Conservation (phyloP, 202 grass and related monocot genomes). For the Schoenoplectus triqueter region DNA sequence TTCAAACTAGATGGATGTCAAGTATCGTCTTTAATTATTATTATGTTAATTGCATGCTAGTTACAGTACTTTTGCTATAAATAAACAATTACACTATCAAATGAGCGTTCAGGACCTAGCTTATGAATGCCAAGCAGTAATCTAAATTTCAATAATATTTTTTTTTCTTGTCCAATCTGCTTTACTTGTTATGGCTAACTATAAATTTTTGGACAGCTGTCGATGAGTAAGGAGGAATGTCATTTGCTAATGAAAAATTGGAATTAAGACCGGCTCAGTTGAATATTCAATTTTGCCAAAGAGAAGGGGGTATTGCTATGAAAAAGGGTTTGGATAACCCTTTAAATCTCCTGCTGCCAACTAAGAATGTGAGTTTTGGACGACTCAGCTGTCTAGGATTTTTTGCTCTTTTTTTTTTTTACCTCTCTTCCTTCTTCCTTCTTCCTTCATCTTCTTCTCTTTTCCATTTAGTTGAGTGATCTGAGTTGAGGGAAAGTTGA, state of each 20-base stretch:
- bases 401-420: background rate
- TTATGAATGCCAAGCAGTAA: constrained; percentile 6
- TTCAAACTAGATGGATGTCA: background rate
- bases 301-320: background rate
- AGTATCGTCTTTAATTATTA: background rate
- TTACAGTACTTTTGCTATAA: background rate
- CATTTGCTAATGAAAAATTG: background rate
- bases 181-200: background rate
- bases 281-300: background rate
- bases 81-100: background rate
- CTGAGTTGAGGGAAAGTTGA: background rate
- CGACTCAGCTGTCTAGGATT: constrained; percentile 4
- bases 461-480: constrained; percentile 28
- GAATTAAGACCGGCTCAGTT: background rate
- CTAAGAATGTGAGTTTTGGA: constrained; percentile 12
- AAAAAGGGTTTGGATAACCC: background rate
- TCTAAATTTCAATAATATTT: background rate
- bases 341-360: background rate
- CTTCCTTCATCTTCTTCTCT: background rate
- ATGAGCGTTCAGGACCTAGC: background rate
- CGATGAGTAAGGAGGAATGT: constrained; percentile 12
- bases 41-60: background rate
- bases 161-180: background rate
- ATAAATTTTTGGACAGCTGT: constrained; percentile 16
- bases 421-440: background rate